phyloP scores from a whole-genome alignment of 2,329 filamentous ascomycete genomes.

The Lachnellula willkommii region DNA sequence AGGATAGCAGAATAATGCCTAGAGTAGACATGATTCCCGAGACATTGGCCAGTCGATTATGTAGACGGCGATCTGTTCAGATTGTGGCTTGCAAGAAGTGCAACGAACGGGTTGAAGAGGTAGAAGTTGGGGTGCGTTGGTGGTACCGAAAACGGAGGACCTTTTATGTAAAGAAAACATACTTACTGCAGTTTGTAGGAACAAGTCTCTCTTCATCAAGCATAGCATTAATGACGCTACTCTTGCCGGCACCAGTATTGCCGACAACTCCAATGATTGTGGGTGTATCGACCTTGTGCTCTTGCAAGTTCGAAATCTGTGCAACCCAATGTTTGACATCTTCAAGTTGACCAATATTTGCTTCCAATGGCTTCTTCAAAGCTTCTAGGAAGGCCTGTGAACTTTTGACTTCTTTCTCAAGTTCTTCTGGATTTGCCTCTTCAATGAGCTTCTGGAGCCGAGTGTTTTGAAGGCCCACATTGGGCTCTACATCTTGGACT shows the following conservation, averaged over 20 bases:
- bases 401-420: constrained; percentile 24
- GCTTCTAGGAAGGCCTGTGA: constrained; percentile 21
- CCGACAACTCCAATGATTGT: constrained; percentile 26
- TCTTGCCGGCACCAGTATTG: constrained; percentile 27
- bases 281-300: constrained; percentile 21
- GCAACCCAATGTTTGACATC: constrained; percentile 25
- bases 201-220: constrained; percentile 45
- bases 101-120: too few species aligned
- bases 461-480: constrained; percentile 13
- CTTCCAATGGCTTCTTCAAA: constrained; percentile 20
- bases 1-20: too few species aligned
- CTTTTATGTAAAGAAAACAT: constrained; percentile 36
- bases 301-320: constrained; percentile 21
- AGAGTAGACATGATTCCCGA: too few species aligned
- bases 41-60: too few species aligned
- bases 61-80: too few species aligned
- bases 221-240: constrained; percentile 30
- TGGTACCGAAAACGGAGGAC: neutral
- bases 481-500: neutral
- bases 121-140: too few species aligned
- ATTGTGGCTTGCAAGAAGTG: too few species aligned
- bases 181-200: constrained; percentile 30
- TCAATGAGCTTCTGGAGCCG: constrained; percentile 22
- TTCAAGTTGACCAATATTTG: constrained; percentile 5
- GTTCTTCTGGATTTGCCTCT: constrained; percentile 15